Base-by-base conservation (phyloP, 768 basidiomycete species). In the Trametes meyenii region DNA sequence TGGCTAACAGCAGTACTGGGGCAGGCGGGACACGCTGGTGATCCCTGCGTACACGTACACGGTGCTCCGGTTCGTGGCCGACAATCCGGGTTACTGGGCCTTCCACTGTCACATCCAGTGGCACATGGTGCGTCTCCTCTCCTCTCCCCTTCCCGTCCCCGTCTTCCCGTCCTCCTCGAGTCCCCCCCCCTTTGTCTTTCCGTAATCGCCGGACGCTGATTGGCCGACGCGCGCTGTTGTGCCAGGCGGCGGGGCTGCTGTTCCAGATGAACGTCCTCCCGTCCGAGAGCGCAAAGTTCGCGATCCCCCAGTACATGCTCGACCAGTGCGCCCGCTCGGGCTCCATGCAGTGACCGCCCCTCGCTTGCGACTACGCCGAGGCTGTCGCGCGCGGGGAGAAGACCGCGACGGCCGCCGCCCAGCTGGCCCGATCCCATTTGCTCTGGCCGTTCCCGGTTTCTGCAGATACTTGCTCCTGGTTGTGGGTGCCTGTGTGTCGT, bases 11-110 rank as follows among this genome's bases (percentile, higher is more conserved):
- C 16, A 19, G 16, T 11, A 19, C 46, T 11, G 2, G 1, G 19
- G 42, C 56, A 70, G 77, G 12, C 71, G 79, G 10, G 80, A 81
- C 64, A 79, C 79, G 0, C 58, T 78, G 16, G 69, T 78, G 39
- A 61, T 81, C 43, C 78, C 78, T 1, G 74, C 74, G 19, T 79
- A 66, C 58, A 72, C 73, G 29, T 80, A 70, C 67, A 64, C 72
- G 29, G 68, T 71, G 17, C 70, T 81, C 21, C 75, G 80, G 33
- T 79, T 79, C 60, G 69, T 77, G 16, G 73, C 75, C 5, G 78
- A 81, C 65, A 80, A 80, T 55, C 76, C 80, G 0, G 79, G 80
- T 33, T 58, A 78, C 40, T 81, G 79, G 79, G 76, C 78, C 0
- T 77, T 81, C 69, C 79, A 81, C 65, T 81, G 79, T 39, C 80